Percentiles rank a stretch among this genome's conserved stretches.
Conservation (phyloP, 1,139 yeast species). For the Cylindricascospora bacillispora region DNA sequence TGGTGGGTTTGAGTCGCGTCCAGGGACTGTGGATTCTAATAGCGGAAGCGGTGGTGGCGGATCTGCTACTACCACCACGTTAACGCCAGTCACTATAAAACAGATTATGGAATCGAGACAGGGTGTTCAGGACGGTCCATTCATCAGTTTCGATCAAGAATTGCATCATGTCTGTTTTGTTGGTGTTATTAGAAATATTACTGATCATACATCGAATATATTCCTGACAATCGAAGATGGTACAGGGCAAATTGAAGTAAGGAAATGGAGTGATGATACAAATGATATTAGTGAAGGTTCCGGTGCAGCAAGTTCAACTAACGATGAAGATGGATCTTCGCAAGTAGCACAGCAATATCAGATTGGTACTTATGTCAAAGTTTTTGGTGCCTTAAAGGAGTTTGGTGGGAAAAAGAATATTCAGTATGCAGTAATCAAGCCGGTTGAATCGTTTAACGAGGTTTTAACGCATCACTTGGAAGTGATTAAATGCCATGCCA, state of each 20-base stretch:
- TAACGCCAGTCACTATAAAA: constrained; percentile 77
- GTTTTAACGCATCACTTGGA: constrained; percentile 65
- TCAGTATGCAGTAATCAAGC: constrained; percentile 50
- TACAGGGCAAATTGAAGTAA: constrained; percentile 60
- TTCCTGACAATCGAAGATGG: constrained; percentile 68
- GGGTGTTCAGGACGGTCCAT: constrained; percentile 65
- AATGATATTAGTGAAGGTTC: constrained; percentile 27
- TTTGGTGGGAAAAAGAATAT: constrained; percentile 56
- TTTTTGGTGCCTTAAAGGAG: constrained; percentile 60
- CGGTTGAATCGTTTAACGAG: constrained; percentile 58
- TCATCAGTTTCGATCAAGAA: constrained; percentile 48
- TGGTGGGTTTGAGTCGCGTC: constrained; percentile 22
- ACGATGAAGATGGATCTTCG: constrained; percentile 24
- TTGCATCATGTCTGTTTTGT: constrained; percentile 50
- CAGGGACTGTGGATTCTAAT: constrained; percentile 24
- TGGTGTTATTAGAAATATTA: constrained; percentile 52
- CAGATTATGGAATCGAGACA: constrained; percentile 61
- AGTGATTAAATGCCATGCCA: constrained; percentile 52
- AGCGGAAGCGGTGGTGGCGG: too few species aligned
- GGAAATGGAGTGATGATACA: constrained; percentile 54
- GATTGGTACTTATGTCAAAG: constrained; percentile 47
- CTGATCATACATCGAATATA: constrained; percentile 40
- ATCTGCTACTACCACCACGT: constrained; percentile 20
- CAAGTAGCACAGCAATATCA: constrained; percentile 23
- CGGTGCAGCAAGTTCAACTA: constrained; percentile 11